Conservation (phyloP, 208 protist genomes). For the Leishmania martiniquensis region DNA sequence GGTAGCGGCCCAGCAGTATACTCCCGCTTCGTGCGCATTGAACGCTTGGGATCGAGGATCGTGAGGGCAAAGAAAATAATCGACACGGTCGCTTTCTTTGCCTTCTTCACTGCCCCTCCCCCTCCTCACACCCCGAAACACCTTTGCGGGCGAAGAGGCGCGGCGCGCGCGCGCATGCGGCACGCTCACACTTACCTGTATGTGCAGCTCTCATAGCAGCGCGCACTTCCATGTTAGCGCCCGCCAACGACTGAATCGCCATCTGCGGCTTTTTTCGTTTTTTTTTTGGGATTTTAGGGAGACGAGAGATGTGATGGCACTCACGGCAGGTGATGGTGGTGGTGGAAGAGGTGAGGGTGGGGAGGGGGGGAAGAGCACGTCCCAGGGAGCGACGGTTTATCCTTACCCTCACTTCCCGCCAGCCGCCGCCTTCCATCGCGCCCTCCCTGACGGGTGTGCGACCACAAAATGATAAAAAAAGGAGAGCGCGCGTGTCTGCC, state of each 20-base stretch:
- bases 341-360: background rate
- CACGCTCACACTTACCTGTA: background rate
- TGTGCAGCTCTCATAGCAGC: background rate
- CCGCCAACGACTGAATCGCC: background rate
- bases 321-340: too few species aligned
- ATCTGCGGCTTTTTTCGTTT: background rate
- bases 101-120: background rate
- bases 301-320: too few species aligned
- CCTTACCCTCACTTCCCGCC: background rate
- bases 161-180: background rate
- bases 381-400: background rate
- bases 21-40: background rate
- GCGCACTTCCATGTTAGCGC: background rate
- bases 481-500: background rate
- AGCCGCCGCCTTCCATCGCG: background rate
- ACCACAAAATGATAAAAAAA: constrained; percentile 12
- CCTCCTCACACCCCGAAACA: background rate
- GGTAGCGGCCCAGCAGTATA: background rate
- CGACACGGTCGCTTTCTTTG: background rate
- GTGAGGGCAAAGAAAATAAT: background rate
- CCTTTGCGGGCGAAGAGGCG: background rate
- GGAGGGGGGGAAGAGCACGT: background rate
- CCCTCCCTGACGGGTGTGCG: background rate
- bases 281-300: background rate
- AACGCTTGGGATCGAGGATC: background rate